Evolutionary conservation across 1,284 basidiomycete species (phyloP).

Genomic region (Filobasidium uniguttulatum): DNA sequence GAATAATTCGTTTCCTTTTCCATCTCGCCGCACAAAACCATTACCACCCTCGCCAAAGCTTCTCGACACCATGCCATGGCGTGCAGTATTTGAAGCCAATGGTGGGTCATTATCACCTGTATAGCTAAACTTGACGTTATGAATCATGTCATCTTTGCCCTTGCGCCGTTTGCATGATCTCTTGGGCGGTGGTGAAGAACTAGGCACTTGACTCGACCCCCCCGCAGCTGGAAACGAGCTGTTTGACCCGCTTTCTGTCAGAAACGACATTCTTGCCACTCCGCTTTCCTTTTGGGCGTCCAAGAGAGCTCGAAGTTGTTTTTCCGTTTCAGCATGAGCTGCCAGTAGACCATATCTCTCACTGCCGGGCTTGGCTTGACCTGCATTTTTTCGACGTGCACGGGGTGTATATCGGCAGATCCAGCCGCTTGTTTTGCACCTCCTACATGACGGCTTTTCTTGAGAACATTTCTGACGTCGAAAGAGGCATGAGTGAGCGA

Average conservation of each 20-base stretch:
- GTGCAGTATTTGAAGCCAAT: not conserved
- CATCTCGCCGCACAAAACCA: not conserved
- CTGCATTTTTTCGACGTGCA: not conserved
- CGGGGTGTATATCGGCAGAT: not conserved
- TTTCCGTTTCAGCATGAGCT: not conserved
- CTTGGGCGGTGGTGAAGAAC: too few relatives aligned
- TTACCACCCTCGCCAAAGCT: not conserved
- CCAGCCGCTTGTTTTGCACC: constrained; percentile 21
- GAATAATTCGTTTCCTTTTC: not conserved
- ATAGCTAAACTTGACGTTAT: too few relatives aligned
- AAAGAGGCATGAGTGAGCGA: not conserved
- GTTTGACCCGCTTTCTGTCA: too few relatives aligned
- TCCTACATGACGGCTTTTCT: constrained; percentile 32
- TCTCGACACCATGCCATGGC: not conserved
- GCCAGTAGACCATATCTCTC: not conserved
- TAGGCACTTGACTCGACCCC: too few relatives aligned
- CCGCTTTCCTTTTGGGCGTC: too few relatives aligned
- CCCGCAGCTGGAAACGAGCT: too few relatives aligned
- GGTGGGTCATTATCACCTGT: too few relatives aligned
- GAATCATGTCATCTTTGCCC: not conserved
- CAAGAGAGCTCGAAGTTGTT: too few relatives aligned
- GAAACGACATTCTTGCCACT: too few relatives aligned
- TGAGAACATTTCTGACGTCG: constrained; percentile 32
- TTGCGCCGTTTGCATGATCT: not conserved
- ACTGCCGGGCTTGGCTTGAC: not conserved